These are phyloP conservation scores for Cutaneotrichosporon sp. DNA, from an alignment of 1,284 basidiomycete species.

Conservation along the genomic window DNA sequence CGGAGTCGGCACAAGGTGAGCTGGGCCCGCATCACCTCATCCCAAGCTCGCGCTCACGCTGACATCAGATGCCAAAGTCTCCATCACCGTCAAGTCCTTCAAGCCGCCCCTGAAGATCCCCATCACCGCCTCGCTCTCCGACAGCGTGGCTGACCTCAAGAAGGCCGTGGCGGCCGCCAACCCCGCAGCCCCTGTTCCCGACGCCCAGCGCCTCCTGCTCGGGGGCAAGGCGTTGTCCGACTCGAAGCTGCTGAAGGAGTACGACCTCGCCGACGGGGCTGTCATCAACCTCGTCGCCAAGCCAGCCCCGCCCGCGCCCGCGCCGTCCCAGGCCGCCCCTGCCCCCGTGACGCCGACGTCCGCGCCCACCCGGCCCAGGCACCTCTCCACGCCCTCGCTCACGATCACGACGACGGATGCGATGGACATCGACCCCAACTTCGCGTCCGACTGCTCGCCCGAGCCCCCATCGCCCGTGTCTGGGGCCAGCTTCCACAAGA, in stretches of 20 bases:
- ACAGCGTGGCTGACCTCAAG: constrained; percentile 75
- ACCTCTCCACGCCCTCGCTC: constrained; percentile 35
- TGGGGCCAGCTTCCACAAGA: constrained; percentile 57
- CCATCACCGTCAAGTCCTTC: constrained; percentile 76
- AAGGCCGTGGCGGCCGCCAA: constrained; percentile 58
- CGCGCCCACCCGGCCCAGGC: neutral
- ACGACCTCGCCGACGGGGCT: constrained; percentile 70
- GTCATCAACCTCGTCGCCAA: constrained; percentile 79
- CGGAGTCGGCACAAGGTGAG: constrained; percentile 25
- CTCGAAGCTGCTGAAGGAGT: constrained; percentile 79
- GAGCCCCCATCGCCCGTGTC: constrained; percentile 28
- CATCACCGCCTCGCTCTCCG: constrained; percentile 63
- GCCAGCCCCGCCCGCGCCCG: constrained; percentile 17
- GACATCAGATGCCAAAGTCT: constrained; percentile 50
- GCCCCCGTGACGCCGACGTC: constrained; percentile 7
- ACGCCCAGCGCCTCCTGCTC: constrained; percentile 75
- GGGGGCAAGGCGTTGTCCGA: constrained; percentile 90
- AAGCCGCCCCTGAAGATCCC: constrained; percentile 75
- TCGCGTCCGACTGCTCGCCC: neutral
- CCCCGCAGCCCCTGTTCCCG: constrained; percentile 58
- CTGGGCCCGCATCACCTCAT: too few species aligned
- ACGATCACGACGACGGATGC: constrained; percentile 49
- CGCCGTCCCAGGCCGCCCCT: constrained; percentile 4
- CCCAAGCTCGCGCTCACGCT: too few species aligned
- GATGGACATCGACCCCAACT: constrained; percentile 38